These are phyloP conservation scores for Polyplosphaeria fusca DNA, from an alignment of 495 filamentous ascomycete species.

Conservation along the genomic window DNA sequence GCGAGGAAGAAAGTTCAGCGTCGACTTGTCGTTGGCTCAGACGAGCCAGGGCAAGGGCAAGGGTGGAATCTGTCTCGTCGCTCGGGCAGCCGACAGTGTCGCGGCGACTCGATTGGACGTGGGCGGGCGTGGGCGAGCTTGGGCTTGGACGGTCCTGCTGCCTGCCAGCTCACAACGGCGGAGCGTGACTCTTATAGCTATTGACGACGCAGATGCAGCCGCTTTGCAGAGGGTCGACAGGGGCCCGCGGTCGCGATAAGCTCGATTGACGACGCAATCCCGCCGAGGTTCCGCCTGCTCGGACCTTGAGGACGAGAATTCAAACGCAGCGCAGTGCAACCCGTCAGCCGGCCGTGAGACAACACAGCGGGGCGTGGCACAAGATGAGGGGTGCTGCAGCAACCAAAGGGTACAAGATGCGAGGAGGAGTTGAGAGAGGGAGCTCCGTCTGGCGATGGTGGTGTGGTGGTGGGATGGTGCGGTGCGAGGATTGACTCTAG, in stretches of 20 bases:
- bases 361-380: too few species aligned
- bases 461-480: too few species aligned
- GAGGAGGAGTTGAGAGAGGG: too few species aligned
- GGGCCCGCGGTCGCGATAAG: conserved; percentile 23
- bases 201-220: background rate
- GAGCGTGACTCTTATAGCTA: conserved; percentile 11
- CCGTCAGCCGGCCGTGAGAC: too few species aligned
- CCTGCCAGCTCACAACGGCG: conserved; percentile 14
- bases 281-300: conserved; percentile 30
- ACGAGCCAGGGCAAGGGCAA: conserved; percentile 25
- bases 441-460: too few species aligned
- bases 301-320: too few species aligned
- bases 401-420: too few species aligned
- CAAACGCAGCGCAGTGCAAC: too few species aligned
- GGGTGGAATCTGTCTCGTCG: conserved; percentile 29
- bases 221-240: background rate
- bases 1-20: conserved; percentile 11
- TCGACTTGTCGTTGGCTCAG: conserved; percentile 26
- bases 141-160: conserved; percentile 10
- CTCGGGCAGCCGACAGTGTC: conserved; percentile 10
- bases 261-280: background rate
- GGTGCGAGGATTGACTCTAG: too few species aligned
- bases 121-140: background rate
- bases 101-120: conserved; percentile 24
- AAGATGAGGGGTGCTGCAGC: too few species aligned